These are phyloP conservation scores for Gnomoniopsis sp. DNA, from an alignment of 2,329 filamentous ascomycete genomes.

Conservation along the genomic window DNA sequence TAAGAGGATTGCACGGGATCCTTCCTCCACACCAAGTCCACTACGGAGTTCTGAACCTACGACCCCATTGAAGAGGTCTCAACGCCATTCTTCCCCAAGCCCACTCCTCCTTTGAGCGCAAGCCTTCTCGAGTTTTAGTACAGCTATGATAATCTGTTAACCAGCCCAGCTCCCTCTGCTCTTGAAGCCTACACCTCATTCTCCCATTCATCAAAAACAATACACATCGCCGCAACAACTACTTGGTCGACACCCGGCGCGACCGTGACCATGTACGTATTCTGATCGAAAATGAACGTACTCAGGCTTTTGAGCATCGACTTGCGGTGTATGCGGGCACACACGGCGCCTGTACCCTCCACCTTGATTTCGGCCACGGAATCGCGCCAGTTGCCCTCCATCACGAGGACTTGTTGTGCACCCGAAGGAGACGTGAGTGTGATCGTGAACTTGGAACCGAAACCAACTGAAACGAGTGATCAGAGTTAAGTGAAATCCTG, in stretches of 20 bases:
- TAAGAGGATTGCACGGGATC: no score
- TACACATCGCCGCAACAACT: conserved; percentile 63
- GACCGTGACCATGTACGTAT: conserved; percentile 63
- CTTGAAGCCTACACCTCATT: conserved; percentile 34
- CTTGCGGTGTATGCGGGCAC: conserved; percentile 58
- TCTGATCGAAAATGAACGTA: conserved; percentile 57
- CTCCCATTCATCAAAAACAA: conserved; percentile 65
- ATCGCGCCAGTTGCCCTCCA: conserved; percentile 62
- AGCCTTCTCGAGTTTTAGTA: no score
- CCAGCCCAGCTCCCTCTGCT: no score
- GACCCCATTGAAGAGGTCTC: no score
- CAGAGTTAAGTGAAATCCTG: neutral
- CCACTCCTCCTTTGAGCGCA: no score
- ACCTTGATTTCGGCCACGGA: conserved; percentile 55
- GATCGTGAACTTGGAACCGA: conserved; percentile 51
- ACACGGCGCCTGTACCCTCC: conserved; percentile 42
- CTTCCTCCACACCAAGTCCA: no score
- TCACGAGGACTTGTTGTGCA: conserved; percentile 42
- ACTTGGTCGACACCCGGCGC: conserved; percentile 65
- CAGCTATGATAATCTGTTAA: no score
- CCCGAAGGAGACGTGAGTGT: conserved; percentile 51
- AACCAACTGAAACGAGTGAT: conserved; percentile 33
- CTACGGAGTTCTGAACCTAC: no score
- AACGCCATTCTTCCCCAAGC: no score
- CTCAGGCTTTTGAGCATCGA: conserved; percentile 46